These are phyloP conservation scores for Wickerhamomyces sp. DNA, from an alignment of 1,139 yeast genomes.

Conservation along the genomic window DNA sequence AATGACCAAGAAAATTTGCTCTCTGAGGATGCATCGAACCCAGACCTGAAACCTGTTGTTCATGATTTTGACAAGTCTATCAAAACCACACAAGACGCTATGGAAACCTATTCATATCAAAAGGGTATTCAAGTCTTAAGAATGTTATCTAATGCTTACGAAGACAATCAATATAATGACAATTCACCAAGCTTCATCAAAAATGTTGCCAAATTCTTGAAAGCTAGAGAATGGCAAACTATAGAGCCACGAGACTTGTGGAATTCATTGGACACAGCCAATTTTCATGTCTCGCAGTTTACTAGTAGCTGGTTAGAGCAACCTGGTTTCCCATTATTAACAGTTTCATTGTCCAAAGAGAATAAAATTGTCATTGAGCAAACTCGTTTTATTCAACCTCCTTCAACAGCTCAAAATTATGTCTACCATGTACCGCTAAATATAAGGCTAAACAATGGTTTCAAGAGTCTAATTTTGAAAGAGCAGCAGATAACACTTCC, in stretches of 20 bases:
- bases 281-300: conserved; percentile 30
- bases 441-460: conserved; percentile 35
- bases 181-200: conserved; percentile 29
- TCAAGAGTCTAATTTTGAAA: conserved; percentile 40
- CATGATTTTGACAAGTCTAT: conserved; percentile 27
- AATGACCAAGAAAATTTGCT: conserved; percentile 38
- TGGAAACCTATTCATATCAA: conserved; percentile 53
- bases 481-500: conserved; percentile 41
- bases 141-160: conserved; percentile 47
- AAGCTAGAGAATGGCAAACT: conserved; percentile 31
- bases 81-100: conserved; percentile 40
- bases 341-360: conserved; percentile 31
- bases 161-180: conserved; percentile 31
- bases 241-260: conserved; percentile 58
- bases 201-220: conserved; percentile 42
- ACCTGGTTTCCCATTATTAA: conserved; percentile 55
- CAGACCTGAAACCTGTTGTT: conserved; percentile 28
- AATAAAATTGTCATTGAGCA: conserved; percentile 42
- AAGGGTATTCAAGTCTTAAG: conserved; percentile 61
- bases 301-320: conserved; percentile 51
- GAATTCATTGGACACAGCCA: conserved; percentile 35
- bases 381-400: conserved; percentile 36
- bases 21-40: conserved; percentile 34
- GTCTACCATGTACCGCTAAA: conserved; percentile 46
- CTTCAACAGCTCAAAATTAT: conserved; percentile 25